Evolutionary conservation across 306 rosid species (phyloP), one percentile per base, ranked within the genome.

Genomic region (Cucurbita ficifolia): DNA sequence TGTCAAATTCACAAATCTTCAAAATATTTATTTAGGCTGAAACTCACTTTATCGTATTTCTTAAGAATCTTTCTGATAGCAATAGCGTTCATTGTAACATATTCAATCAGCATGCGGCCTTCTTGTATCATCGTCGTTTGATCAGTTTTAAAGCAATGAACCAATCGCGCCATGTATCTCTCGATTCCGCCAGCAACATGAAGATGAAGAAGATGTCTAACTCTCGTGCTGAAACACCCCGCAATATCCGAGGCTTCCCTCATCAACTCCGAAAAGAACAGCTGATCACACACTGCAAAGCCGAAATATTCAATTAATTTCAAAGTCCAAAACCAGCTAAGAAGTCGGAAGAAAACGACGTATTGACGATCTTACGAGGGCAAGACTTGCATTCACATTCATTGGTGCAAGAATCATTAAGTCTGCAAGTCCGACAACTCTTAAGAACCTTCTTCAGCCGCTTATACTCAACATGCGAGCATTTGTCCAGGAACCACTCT

Each of bases 11-110:
- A 57, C 24, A 22, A 59, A 2, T 7, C 0, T 19, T 29, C 29
- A 74, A 53, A 53, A 39, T 36, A 71, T 11, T 0, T 1, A 70
- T 16, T 48, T 33, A 5, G 19, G 22, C 18, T 0, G 54, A 39
- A 35, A 5, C 72, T 75, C 59, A 89, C 97, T 67, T 93, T 93
- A 81, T 93, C 98, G 79, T 93, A 90, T 77, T 93, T 93, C 88
- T 89, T 86, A 52, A 93, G 98, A 78, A 93, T 93, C 78, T 93
- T 93, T 83, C 93, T 83, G 78, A 93, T 80, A 4, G 98, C 96
- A 72, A 87, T 85, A 40, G 93, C 88, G 55, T 93, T 93, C 98
- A 93, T 93, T 0, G 89, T 78, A 72, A 85, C 85, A 80, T 93
- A 90, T 84, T 90, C 91, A 40, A 93, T 83, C 76, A 93, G 74